phyloP scores from a whole-genome alignment of 2,329 filamentous ascomycete species.

The Gremmenia infestans region DNA sequence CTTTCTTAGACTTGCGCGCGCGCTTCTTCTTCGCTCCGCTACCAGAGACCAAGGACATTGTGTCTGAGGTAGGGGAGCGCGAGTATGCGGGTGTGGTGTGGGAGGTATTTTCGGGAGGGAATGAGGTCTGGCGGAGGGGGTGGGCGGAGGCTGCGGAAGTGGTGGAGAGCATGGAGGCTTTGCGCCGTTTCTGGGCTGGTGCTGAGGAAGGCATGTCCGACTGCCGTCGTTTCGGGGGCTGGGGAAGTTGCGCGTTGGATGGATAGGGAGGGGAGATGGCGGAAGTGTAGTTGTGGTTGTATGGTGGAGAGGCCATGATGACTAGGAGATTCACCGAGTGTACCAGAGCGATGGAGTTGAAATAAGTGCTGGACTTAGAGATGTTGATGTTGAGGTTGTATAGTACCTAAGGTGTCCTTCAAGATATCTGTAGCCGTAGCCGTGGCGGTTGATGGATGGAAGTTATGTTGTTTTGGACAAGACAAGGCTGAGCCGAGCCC shows the following conservation, averaged over 20 bases:
- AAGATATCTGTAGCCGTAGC: background rate
- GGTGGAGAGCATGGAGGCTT: slow-evolving; percentile 59
- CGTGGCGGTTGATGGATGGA: background rate
- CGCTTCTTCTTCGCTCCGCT: slow-evolving; percentile 56
- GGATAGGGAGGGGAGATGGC: slow-evolving; percentile 50
- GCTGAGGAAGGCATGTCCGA: slow-evolving; percentile 47
- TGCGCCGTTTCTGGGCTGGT: slow-evolving; percentile 59
- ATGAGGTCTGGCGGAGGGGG: slow-evolving; percentile 75
- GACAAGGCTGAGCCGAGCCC: background rate
- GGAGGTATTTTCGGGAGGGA: slow-evolving; percentile 57
- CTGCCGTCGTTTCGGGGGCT: slow-evolving; percentile 60
- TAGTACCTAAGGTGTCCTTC: background rate
- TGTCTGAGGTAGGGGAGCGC: slow-evolving; percentile 63
- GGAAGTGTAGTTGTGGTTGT: slow-evolving; percentile 21
- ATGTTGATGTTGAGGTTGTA: background rate
- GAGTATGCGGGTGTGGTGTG: slow-evolving; percentile 39
- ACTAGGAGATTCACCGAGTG: background rate
- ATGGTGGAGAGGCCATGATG: slow-evolving; percentile 29
- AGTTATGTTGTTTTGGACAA: background rate
- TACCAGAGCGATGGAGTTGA: background rate
- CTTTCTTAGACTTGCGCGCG: slow-evolving; percentile 55
- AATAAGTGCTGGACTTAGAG: background rate
- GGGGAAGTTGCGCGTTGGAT: slow-evolving; percentile 46
- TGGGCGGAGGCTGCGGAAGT: slow-evolving; percentile 51
- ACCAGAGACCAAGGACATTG: slow-evolving; percentile 54